phyloP scores from a whole-genome alignment of 2,329 filamentous ascomycete genomes.

The Aureobasidium musti region DNA sequence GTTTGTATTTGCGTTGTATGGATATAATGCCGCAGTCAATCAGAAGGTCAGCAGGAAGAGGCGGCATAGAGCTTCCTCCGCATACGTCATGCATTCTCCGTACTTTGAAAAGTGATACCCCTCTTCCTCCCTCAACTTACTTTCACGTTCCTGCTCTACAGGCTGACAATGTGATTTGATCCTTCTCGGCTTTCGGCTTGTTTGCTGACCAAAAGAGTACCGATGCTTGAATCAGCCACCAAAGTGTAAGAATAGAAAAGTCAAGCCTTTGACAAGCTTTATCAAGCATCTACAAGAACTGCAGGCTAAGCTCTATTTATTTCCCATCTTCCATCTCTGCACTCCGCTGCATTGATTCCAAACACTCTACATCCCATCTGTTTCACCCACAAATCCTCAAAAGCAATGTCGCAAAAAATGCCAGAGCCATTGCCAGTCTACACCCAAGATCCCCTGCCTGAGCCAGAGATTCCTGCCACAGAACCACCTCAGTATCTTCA shows the following conservation, averaged over 20 bases:
- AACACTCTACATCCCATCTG: too few relatives aligned
- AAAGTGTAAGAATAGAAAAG: not conserved
- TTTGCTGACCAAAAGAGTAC: too few relatives aligned
- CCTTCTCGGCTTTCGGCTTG: not conserved
- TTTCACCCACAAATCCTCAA: not conserved
- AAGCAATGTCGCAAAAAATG: not conserved
- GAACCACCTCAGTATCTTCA: conserved; percentile 9
- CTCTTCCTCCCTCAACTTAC: not conserved
- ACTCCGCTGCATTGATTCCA: too few relatives aligned
- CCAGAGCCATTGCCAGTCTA: conserved; percentile 7
- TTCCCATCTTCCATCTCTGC: not conserved
- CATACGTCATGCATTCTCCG: not conserved
- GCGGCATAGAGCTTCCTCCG: not conserved
- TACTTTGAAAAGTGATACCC: not conserved
- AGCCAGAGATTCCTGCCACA: not conserved
- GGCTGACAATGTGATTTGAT: not conserved
- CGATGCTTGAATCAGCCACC: too few relatives aligned
- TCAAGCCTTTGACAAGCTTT: conserved; percentile 9
- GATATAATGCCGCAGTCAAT: not conserved
- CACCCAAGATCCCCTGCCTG: not conserved
- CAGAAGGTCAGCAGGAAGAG: not conserved
- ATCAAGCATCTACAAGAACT: conserved; percentile 12
- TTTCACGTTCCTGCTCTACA: not conserved
- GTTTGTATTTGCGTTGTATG: too few relatives aligned
- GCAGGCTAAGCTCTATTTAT: not conserved